Evolutionary conservation across 306 rosid species (phyloP).

Genomic region (Cicer chorassanicum): DNA sequence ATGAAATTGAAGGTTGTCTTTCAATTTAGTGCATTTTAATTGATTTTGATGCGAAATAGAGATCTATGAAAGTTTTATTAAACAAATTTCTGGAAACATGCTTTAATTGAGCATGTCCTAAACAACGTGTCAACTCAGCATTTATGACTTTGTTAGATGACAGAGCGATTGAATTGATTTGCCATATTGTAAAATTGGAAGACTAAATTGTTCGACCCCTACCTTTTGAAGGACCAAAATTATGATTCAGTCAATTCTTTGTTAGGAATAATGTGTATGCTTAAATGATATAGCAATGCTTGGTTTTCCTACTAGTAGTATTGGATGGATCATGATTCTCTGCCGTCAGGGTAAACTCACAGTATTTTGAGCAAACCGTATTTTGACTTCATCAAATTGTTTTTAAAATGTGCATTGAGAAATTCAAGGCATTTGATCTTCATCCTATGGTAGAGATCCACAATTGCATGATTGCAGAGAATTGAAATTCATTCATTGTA

Average conservation of each 20-base stretch:
- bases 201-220: background rate
- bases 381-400: background rate
- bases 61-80: background rate
- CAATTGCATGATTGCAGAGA: background rate
- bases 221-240: background rate
- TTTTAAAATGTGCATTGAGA: background rate
- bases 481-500: background rate
- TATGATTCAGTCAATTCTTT: conserved; percentile 6
- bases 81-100: background rate
- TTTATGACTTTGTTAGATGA: background rate
- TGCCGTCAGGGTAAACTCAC: background rate
- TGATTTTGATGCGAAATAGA: background rate
- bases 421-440: background rate
- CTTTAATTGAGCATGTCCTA: background rate
- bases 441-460: background rate
- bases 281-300: conserved; percentile 3
- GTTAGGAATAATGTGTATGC: conserved; percentile 14
- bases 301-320: conserved; percentile 10
- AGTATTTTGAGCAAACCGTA: background rate
- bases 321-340: background rate
- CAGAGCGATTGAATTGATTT: background rate
- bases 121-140: background rate
- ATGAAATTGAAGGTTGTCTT: background rate
- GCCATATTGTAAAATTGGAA: background rate
- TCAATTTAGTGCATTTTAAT: background rate